Conservation (phyloP, 352 stramenopile genomes). For the Peronospora farinosa region DNA sequence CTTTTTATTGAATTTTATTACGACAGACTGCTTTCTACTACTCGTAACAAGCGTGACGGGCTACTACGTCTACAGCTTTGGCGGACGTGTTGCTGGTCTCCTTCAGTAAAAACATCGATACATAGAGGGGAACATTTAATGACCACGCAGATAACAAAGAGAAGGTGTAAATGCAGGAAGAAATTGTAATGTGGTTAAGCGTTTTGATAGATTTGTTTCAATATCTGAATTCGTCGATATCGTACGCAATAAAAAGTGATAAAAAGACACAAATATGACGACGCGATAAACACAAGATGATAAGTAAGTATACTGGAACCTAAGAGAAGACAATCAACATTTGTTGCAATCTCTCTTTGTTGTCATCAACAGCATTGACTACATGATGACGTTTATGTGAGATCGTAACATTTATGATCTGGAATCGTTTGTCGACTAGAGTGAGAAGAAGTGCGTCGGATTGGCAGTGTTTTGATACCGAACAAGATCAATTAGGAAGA, state of each 20-base stretch:
- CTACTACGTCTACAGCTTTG: constrained; percentile 77
- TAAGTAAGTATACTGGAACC: constrained; percentile 56
- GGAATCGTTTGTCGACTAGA: constrained; percentile 75
- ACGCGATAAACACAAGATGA: constrained; percentile 68
- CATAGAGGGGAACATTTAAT: constrained; percentile 7
- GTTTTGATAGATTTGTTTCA: background rate
- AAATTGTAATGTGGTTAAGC: too few relatives aligned
- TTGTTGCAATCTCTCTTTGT: too few relatives aligned
- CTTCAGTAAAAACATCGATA: constrained; percentile 28
- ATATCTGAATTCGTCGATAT: constrained; percentile 82
- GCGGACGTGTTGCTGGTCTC: constrained; percentile 38
- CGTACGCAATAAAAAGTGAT: constrained; percentile 76
- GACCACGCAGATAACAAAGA: background rate
- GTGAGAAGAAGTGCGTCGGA: too few relatives aligned
- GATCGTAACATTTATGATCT: constrained; percentile 75
- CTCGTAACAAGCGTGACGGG: constrained; percentile 60
- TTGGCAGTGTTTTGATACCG: too few relatives aligned
- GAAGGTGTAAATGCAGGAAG: background rate
- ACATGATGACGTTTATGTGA: constrained; percentile 70
- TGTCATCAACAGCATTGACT: constrained; percentile 81
- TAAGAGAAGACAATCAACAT: constrained; percentile 87
- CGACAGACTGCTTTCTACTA: constrained; percentile 60
- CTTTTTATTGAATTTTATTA: background rate
- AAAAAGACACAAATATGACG: constrained; percentile 76
- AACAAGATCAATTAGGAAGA: too few relatives aligned